Base-by-base conservation (phyloP, 1,139 yeast species). In the Pichia terricola region DNA sequence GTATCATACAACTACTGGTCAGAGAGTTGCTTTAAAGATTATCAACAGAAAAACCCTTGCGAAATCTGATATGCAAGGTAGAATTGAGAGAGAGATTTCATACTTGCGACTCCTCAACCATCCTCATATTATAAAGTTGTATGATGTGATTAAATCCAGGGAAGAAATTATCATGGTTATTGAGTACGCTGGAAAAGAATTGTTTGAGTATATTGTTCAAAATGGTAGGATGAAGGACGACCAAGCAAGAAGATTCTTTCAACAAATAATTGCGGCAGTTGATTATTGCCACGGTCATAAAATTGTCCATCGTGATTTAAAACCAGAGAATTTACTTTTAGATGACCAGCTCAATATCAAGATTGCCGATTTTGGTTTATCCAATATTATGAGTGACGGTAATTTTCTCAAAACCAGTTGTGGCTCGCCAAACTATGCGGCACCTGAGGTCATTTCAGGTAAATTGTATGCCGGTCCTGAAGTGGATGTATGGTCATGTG, bases 401-500 rank as follows among this genome's bases (percentile, higher is more conserved):
- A 91, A 91, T 61, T 91, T 91, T 59, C 72, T 91, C 59, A 91
- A 89, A 61, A 91, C 98, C 1, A 79, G 91, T 58, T 91, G 98
- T 68, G 98, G 98, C 2, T 85, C 95, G 11, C 97, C 98, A 43
- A 89, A 91, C 61, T 91, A 91, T 61, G 98, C 98, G 2, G 98
- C 98, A 0, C 98, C 98, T 0, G 98, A 91, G 64, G 97, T 91
- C 40, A 91, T 91, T 49, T 80, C 94, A 53, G 98, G 98, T 39
- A 89, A 94, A 61, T 72, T 91, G 47, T 91, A 91, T 59, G 98
- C 97, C 2, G 98, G 98, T 4, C 97, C 97, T 3, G 98, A 91
- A 65, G 98, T 91, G 41, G 98, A 94, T 63, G 82, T 91, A 30
- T 91, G 99, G 99, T 86, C 96, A 4, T 89, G 89, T 69, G 99